Percentiles rank a stretch among this genome's conserved stretches.
These are phyloP conservation scores for Penicillium alfredii DNA, from an alignment of 495 filamentous ascomycete genomes.

Conservation along the genomic window DNA sequence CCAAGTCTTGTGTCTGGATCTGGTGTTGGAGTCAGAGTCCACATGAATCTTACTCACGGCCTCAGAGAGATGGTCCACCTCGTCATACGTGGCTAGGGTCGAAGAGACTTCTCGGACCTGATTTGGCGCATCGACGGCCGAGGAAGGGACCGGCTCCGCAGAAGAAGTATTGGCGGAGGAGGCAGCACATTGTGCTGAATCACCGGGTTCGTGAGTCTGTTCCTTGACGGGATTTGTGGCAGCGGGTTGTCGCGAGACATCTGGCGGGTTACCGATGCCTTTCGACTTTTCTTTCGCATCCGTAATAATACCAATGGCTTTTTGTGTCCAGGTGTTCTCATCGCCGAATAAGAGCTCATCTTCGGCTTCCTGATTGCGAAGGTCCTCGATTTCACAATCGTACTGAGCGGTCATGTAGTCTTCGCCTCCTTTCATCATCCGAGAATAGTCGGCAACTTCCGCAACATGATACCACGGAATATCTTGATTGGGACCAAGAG, in stretches of 20 bases:
- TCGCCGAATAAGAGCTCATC: conserved; percentile 93
- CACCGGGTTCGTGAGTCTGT: conserved; percentile 29
- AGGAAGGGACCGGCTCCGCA: conserved; percentile 11
- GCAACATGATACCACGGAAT: conserved; percentile 93
- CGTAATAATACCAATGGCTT: conserved; percentile 64
- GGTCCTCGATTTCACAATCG: conserved; percentile 66
- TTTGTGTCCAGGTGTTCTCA: conserved; percentile 84
- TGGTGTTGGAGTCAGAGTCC: conserved; percentile 10
- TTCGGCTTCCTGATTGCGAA: conserved; percentile 71
- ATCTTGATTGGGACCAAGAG: conserved; percentile 58
- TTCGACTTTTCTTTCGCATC: conserved; percentile 66
- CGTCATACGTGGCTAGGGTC: conserved; percentile 15
- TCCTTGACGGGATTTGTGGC: conserved; percentile 40
- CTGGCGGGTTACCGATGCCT: conserved; percentile 67
- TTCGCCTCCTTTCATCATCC: conserved; percentile 90
- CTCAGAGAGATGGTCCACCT: conserved; percentile 24
- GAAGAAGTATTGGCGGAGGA: conserved; percentile 40
- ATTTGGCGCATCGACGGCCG: conserved; percentile 2
- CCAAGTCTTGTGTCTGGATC: conserved; percentile 19
- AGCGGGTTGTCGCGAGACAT: conserved; percentile 43
- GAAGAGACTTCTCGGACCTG: conserved; percentile 1
- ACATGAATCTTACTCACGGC: conserved; percentile 24
- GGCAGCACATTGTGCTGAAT: conserved; percentile 31
- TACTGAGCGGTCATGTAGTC: conserved; percentile 80
- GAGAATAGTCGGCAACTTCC: conserved; percentile 88